These are phyloP conservation scores for Eucalyptus dawsonii DNA, from an alignment of 345 rosid genomes.

Conservation along the genomic window DNA sequence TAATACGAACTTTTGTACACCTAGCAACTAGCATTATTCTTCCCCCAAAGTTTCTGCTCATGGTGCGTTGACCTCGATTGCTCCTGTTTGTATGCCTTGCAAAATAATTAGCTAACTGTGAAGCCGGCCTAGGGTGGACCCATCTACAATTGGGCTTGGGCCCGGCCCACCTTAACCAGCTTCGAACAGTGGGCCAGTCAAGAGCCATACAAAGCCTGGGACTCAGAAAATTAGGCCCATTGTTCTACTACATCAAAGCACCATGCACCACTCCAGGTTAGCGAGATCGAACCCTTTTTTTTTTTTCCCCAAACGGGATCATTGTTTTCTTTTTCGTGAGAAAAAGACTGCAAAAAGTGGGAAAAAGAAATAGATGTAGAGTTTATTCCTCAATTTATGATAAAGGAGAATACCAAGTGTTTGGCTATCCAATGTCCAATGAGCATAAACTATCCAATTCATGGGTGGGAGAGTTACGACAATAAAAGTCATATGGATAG, in stretches of 20 bases:
- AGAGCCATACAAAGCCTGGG: neutral
- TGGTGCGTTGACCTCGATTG: neutral
- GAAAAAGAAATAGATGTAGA: neutral
- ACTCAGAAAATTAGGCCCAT: neutral
- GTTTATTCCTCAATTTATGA: neutral
- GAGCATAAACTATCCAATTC: fast-evolving
- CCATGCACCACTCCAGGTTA: neutral
- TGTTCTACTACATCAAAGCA: neutral
- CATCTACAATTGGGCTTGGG: neutral
- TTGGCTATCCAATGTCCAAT: neutral
- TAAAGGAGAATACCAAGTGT: neutral
- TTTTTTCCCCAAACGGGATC: neutral
- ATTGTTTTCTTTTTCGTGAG: neutral
- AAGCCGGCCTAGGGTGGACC: neutral
- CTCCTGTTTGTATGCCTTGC: neutral
- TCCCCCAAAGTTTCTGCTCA: neutral
- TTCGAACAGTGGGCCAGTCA: neutral
- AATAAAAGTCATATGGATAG: neutral
- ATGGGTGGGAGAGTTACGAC: fast-evolving
- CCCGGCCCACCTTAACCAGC: neutral
- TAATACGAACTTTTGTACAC: neutral
- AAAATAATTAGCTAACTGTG: neutral
- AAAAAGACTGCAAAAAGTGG: neutral
- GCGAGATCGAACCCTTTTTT: neutral
- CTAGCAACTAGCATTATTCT: neutral